phyloP scores from a whole-genome alignment of 371 early-diverging fungal species.

The Mortierella sp. region DNA sequence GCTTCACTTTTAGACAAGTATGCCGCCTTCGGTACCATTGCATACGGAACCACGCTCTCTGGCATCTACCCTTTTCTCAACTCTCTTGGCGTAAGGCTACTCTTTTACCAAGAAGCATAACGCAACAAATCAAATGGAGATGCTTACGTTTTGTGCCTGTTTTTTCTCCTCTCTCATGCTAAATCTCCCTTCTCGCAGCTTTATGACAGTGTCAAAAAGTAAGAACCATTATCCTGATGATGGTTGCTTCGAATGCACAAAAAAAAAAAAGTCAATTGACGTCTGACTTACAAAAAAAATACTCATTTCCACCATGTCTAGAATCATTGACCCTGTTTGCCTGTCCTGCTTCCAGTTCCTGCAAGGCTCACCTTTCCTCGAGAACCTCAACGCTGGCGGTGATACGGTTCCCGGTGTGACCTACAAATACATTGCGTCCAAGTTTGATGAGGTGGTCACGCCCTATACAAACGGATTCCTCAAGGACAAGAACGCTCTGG shows the following conservation, averaged over 20 bases:
- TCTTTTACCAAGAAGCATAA: background rate
- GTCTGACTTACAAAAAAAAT: background rate
- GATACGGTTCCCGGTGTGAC: slow-evolving; percentile 47
- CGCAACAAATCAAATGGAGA: background rate
- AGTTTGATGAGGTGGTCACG: slow-evolving; percentile 40
- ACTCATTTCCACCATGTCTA: background rate
- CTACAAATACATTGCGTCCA: slow-evolving; percentile 43
- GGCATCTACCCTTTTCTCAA: slow-evolving; percentile 31
- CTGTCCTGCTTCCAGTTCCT: slow-evolving; percentile 46
- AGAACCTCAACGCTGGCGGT: slow-evolving; percentile 36
- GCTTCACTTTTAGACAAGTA: slow-evolving; percentile 32
- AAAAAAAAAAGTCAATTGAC: too few relatives aligned
- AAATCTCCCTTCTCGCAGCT: too few relatives aligned
- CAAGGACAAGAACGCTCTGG: slow-evolving; percentile 39
- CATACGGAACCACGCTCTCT: slow-evolving; percentile 32
- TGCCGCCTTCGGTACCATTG: slow-evolving; percentile 47
- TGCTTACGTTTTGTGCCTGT: background rate
- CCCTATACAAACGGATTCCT: slow-evolving; percentile 49
- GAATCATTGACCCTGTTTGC: slow-evolving; percentile 34
- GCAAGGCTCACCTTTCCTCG: slow-evolving; percentile 18
- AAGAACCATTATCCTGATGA: too few relatives aligned
- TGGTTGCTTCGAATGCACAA: too few relatives aligned
- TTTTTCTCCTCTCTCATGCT: background rate
- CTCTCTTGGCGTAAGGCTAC: slow-evolving; percentile 20
- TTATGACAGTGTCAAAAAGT: slow-evolving; percentile 28